These are phyloP conservation scores for Mangifera indica DNA, from an alignment of 345 rosid genomes.

Conservation along the genomic window DNA sequence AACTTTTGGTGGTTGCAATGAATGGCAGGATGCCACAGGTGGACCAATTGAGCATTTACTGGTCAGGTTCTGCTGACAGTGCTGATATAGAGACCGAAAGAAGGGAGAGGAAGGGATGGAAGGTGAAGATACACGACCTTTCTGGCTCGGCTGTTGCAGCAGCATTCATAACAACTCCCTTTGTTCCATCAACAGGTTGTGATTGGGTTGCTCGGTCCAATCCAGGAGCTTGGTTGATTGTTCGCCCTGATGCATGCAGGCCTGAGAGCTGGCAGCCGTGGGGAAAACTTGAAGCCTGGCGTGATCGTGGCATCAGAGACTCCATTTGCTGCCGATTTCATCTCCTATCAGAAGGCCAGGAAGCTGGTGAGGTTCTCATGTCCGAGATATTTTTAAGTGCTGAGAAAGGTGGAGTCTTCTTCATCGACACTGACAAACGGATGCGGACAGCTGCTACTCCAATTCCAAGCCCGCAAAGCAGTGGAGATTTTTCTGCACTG, in stretches of 20 bases:
- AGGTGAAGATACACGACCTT: conserved; percentile 95
- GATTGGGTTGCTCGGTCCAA: conserved; percentile 98
- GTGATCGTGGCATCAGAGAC: conserved; percentile 90
- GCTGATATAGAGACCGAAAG: conserved; percentile 60
- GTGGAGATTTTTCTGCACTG: conserved; percentile 78
- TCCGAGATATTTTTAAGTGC: conserved; percentile 78
- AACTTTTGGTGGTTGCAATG: conserved; percentile 27
- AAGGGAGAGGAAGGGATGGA: conserved; percentile 96
- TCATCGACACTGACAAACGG: conserved; percentile 80
- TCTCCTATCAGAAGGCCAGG: conserved; percentile 73
- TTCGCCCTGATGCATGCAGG: conserved; percentile 71
- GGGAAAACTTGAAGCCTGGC: conserved; percentile 98
- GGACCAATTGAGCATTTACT: conserved; percentile 64
- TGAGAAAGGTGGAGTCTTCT: conserved; percentile 90
- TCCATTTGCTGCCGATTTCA: conserved; percentile 83
- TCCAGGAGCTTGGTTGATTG: conserved; percentile 96
- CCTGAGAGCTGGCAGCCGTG: conserved; percentile 97
- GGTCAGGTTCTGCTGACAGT: conserved; percentile 55
- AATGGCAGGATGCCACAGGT: conserved; percentile 62
- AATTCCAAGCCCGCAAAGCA: conserved; percentile 87
- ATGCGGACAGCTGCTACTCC: conserved; percentile 62
- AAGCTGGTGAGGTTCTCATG: conserved; percentile 75
- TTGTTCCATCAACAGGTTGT: conserved; percentile 93
- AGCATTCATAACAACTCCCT: conserved; percentile 97
- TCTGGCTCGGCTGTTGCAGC: conserved; percentile 97